These are phyloP conservation scores for Phaeosphaeria sp. DNA, from an alignment of 2,329 filamentous ascomycete genomes.

Conservation along the genomic window DNA sequence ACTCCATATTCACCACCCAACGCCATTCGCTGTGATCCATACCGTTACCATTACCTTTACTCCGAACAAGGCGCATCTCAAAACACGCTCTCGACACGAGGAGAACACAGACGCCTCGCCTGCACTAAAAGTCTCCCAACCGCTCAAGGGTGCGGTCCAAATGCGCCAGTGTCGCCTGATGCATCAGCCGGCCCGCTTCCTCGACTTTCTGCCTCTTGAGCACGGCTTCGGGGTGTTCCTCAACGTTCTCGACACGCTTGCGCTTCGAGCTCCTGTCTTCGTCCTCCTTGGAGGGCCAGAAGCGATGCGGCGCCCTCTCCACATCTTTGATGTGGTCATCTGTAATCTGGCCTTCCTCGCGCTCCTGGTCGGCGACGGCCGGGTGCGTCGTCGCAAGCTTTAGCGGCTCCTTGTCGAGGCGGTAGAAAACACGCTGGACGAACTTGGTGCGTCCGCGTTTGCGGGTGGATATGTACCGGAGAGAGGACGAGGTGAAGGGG, in stretches of 20 bases:
- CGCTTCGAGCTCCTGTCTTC: slow-evolving; percentile 14
- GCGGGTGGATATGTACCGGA: slow-evolving; percentile 24
- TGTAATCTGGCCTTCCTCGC: slow-evolving; percentile 32
- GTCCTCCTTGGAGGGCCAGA: slow-evolving; percentile 25
- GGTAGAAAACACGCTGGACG: slow-evolving; percentile 44
- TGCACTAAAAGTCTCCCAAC: not conserved
- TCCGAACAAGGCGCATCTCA: not conserved
- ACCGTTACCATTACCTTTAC: not conserved
- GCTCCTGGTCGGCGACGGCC: slow-evolving; percentile 19
- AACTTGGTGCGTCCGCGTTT: slow-evolving; percentile 34
- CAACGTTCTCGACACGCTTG: slow-evolving; percentile 5
- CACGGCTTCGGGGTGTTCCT: not conserved
- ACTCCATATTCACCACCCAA: not conserved
- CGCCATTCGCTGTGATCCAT: not conserved
- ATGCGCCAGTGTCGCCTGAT: slow-evolving; percentile 5
- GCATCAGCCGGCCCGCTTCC: not conserved
- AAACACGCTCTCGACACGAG: not conserved
- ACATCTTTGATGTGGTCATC: slow-evolving; percentile 26
- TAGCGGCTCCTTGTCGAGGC: slow-evolving; percentile 30
- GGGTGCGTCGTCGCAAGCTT: slow-evolving; percentile 7
- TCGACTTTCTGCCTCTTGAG: slow-evolving; percentile 9
- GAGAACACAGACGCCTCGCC: no score
- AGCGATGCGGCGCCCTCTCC: slow-evolving; percentile 28
- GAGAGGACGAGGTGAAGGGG: slow-evolving; percentile 17
- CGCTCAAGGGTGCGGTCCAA: slow-evolving; percentile 8